Base-by-base conservation (phyloP, 371 early-diverging fungal genomes). In the Enterocytospora artemiae region DNA sequence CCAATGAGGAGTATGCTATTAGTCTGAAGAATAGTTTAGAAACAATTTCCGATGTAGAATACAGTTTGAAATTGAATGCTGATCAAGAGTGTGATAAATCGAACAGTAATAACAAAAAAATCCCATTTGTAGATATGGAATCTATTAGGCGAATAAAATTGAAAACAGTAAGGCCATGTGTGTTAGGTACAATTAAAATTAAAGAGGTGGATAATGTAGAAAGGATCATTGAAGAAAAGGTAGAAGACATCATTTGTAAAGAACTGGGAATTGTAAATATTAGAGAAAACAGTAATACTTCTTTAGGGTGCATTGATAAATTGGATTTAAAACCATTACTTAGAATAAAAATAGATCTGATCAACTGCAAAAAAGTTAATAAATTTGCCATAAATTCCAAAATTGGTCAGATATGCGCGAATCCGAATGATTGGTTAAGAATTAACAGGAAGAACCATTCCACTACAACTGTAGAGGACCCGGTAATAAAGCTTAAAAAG, bases 401-500 rank as follows among this genome's bases (percentile, higher is more conserved):
- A 39, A 90, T 88, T 79, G 84, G 83, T 4, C 84, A 86, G 20
- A 73, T 78, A 7, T 89, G 92, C 0, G 94, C 94, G n/a, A 96
- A 96, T 73, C 89, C 91, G 0, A 83, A 84, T 34, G 94, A 96
- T 55, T 84, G 90, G 44, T 74, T 96, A 3, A 82, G 83, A 39
- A 88, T 93, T 69, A 83, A 84, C 59, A 81, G 87, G 63, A 73
- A 64, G 45, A 56, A 37, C 56, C 54, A 28, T n/a, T n/a, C n/a
- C 58, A 56, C 44, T 20, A 52, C n/a, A 4, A 34, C 58, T 16
- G 18, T 55, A 1, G 31, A 65, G 14, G 7, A 33, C 31, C 60
- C 45, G 12, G 28, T 33, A 1, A 30, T 30, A 12, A 24, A 63
- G 36, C 30, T 16, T 20, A 49, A 51, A 37, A 58, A 25, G 48